Evolutionary conservation across 2,329 filamentous ascomycete species (phyloP).

Genomic region (Penicillium sp.): DNA sequence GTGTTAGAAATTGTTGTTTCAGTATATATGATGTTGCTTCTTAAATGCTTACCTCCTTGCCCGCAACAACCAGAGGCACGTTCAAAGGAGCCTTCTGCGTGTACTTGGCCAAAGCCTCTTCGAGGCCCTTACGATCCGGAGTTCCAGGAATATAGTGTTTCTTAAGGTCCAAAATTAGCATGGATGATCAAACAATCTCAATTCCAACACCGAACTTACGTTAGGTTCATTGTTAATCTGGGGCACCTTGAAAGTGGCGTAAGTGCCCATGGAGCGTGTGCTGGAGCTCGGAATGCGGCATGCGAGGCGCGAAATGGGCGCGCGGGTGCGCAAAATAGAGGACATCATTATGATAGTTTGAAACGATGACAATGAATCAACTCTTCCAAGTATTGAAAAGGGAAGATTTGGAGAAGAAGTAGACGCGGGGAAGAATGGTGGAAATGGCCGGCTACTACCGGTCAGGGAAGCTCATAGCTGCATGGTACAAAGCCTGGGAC

Average conservation of each 20-base stretch:
- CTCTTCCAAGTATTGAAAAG: conserved; percentile 2
- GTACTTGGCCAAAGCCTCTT: conserved; percentile 68
- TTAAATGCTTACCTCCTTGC: conserved; percentile 64
- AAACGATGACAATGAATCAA: not conserved
- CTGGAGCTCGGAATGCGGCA: conserved; percentile 23
- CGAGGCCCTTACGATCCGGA: conserved; percentile 71
- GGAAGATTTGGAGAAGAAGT: conserved; percentile 11
- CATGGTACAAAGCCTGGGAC: not conserved
- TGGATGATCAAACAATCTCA: not conserved
- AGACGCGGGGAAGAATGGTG: conserved; percentile 30
- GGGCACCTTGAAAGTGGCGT: conserved; percentile 86
- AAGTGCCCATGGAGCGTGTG: conserved; percentile 50
- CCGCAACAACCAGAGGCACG: conserved; percentile 79
- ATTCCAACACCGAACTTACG: conserved; percentile 55
- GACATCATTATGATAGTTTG: conserved; percentile 30
- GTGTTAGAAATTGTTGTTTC: not conserved
- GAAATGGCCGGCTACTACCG: conserved; percentile 26
- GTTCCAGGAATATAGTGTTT: conserved; percentile 88
- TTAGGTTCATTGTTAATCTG: conserved; percentile 93
- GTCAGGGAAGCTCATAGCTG: conserved; percentile 6
- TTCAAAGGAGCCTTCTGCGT: conserved; percentile 69
- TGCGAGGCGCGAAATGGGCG: conserved; percentile 24
- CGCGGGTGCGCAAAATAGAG: conserved; percentile 29
- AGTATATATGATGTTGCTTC: not conserved
- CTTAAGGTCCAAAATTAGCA: conserved; percentile 47